These are phyloP conservation scores for Tetracladium setigerum DNA, from an alignment of 495 filamentous ascomycete species.

Conservation along the genomic window DNA sequence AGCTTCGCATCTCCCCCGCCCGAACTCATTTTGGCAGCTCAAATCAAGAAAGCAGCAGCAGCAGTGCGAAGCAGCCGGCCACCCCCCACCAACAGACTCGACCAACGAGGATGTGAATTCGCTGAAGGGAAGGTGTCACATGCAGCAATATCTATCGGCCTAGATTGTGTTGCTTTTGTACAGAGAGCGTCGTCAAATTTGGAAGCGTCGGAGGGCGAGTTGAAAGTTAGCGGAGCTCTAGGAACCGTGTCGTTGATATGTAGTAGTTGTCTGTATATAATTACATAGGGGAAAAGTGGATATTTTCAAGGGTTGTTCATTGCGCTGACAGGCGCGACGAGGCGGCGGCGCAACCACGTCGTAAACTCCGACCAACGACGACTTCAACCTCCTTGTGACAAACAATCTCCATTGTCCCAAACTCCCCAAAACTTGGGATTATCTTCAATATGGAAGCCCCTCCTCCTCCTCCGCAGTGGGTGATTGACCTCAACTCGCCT, in stretches of 20 bases:
- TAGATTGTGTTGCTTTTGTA: conserved; percentile 9
- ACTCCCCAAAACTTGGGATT: no score
- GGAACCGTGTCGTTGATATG: no score
- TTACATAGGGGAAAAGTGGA: no score
- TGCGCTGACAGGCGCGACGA: not conserved
- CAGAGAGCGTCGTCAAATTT: not conserved
- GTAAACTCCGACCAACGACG: not conserved
- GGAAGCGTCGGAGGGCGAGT: no score
- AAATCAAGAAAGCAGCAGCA: conserved; percentile 6
- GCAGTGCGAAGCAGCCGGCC: conserved; percentile 9
- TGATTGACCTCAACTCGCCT: conserved; percentile 62
- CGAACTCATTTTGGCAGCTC: conserved; percentile 55
- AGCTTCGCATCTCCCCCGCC: conserved; percentile 95
- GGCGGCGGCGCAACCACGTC: not conserved
- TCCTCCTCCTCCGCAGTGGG: conserved; percentile 69
- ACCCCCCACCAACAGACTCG: conserved; percentile 14
- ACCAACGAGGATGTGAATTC: conserved; percentile 25
- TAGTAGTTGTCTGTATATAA: no score
- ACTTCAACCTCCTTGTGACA: not conserved
- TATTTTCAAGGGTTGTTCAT: no score
- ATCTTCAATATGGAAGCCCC: conserved; percentile 11
- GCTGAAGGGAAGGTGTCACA: conserved; percentile 22
- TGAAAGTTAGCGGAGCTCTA: no score
- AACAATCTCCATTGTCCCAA: not conserved
- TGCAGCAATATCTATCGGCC: conserved; percentile 15